phyloP scores from a whole-genome alignment of 163 green algal species.

The Coccomyxa subellipsoidea region DNA sequence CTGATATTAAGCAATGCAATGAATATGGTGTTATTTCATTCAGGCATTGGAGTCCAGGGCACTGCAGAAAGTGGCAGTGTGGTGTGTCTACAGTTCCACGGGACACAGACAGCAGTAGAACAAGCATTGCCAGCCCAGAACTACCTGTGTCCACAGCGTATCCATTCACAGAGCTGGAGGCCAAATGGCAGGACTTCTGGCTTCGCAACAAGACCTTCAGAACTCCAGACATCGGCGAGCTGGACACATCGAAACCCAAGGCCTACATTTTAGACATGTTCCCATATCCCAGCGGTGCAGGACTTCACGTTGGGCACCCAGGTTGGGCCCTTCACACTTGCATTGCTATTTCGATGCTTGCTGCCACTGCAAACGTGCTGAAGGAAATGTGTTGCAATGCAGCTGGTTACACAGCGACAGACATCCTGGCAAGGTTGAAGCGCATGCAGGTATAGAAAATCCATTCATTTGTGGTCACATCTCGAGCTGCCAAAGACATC shows the following conservation, averaged over 20 bases:
- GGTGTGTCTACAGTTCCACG: background rate
- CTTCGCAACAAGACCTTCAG: slow-evolving; percentile 88
- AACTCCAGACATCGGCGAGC: slow-evolving; percentile 70
- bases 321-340: background rate
- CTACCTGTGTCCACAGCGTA: slow-evolving; percentile 62
- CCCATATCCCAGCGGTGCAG: slow-evolving; percentile 66
- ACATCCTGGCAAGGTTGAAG: slow-evolving; percentile 97
- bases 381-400: slow-evolving; percentile 29
- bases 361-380: background rate
- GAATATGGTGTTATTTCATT: too few relatives aligned
- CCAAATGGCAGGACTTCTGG: slow-evolving; percentile 94
- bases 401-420: slow-evolving; percentile 98
- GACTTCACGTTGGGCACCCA: slow-evolving; percentile 88
- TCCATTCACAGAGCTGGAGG: slow-evolving; percentile 89
- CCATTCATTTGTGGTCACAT: too few relatives aligned
- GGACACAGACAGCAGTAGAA: background rate
- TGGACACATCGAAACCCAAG: slow-evolving; percentile 96
- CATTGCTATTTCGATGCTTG: background rate
- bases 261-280: slow-evolving; percentile 98
- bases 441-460: slow-evolving; percentile 60
- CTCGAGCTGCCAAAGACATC: too few relatives aligned
- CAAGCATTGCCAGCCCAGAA: background rate
- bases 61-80: background rate
- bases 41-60: background rate
- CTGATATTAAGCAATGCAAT: too few relatives aligned